Evolutionary conservation across 805 yeast species (phyloP).

Genomic region (Teunomyces cretensis): DNA sequence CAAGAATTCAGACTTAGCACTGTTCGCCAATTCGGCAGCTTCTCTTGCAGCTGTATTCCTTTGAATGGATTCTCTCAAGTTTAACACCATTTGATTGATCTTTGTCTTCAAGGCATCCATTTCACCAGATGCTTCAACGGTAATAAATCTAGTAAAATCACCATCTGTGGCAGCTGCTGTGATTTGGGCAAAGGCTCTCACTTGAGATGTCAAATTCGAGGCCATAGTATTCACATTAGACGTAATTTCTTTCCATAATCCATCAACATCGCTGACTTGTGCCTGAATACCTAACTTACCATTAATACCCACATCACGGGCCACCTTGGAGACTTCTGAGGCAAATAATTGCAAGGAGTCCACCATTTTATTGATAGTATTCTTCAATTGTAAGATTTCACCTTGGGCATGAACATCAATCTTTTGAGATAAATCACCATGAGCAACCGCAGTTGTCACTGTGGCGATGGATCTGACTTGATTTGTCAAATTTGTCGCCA

Average conservation of each 20-base stretch:
- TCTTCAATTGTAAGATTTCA: constrained; percentile 79
- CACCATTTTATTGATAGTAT: constrained; percentile 90
- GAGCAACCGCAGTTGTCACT: constrained; percentile 89
- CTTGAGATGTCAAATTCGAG: constrained; percentile 87
- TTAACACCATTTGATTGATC: constrained; percentile 62
- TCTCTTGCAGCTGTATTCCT: constrained; percentile 92
- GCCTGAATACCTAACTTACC: constrained; percentile 93
- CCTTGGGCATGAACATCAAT: constrained; percentile 90
- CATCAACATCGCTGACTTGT: constrained; percentile 87
- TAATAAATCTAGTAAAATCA: constrained; percentile 84
- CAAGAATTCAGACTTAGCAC: constrained; percentile 85
- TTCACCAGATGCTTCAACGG: constrained; percentile 91
- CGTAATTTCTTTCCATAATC: constrained; percentile 88
- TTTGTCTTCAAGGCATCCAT: constrained; percentile 72
- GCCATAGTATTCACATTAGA: constrained; percentile 94
- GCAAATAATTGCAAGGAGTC: constrained; percentile 87
- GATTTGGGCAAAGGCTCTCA: constrained; percentile 89
- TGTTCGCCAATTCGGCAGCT: constrained; percentile 88
- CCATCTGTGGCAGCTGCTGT: constrained; percentile 95
- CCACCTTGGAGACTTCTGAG: constrained; percentile 84
- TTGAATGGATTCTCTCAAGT: constrained; percentile 84
- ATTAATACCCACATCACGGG: constrained; percentile 89
- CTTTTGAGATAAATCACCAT: constrained; percentile 82
- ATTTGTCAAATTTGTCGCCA: constrained; percentile 55
- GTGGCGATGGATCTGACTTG: constrained; percentile 89